Base-by-base conservation (phyloP, 2,329 filamentous ascomycete species). In the Bipolaris victoriae region DNA sequence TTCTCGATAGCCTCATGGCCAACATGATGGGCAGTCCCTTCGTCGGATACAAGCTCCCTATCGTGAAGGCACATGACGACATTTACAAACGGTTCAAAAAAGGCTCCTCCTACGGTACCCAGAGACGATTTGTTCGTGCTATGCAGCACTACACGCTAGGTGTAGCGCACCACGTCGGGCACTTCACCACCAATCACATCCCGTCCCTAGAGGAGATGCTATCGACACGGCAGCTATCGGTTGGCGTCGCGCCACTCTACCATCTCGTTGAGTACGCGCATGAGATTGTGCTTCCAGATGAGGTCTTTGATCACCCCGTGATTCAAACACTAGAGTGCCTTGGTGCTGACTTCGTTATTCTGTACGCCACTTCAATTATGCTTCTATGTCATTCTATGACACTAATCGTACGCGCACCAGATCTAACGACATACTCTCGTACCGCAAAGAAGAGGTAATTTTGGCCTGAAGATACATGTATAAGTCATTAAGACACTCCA, bases 41-140 rank as follows among this genome's bases (percentile, higher is more conserved):
- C 40, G 26, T 26, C 22, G 40, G 22, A 43, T 26, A 24, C 40
- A 43, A 43, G 40, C 40, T 43, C 13, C 40, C 40, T 43, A 43
- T 43, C 40, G 13, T 43, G 6, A 43, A 43, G 20, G 40, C 40
- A 43, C 40, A 43, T 43, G 40, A 43, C 22, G 40, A 43, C 13
- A 13, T 43, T 22, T 43, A 43, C 40, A 43, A 43, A 26, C 40
- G 40, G 22, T 26, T 43, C 40, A 6, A 43, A 43, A 26, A 43
- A 26, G 40, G 40, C 5, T 24, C 40, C 22, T 43, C 40, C 6
- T 43, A 43, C 40, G 22, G 40, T 26, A 43, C 40, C 22, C 40
- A 43, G 40, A 43, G 40, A 43, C 40, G 40, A 43, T 43, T 43
- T 43, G 40, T 43, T 26, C 40, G 40, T 43, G 40, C 40, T 43